Percentiles rank a stretch among this genome's conserved stretches.
These are phyloP conservation scores for Marsdenia floribunda DNA, from an alignment of 257 asterid species.

Conservation along the genomic window DNA sequence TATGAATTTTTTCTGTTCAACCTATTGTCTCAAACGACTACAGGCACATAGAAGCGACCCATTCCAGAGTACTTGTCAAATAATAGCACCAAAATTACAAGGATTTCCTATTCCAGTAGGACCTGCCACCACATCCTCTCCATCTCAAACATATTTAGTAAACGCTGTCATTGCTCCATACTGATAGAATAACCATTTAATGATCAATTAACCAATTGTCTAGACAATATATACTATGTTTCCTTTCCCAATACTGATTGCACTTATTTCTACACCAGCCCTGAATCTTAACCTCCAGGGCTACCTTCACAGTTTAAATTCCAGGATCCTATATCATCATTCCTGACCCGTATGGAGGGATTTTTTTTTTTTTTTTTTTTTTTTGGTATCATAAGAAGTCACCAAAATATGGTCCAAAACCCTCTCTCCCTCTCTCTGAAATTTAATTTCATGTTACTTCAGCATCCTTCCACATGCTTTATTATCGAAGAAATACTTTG, in stretches of 20 bases:
- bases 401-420: slow-evolving; percentile 1
- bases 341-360: not conserved
- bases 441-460: not conserved
- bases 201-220: not conserved
- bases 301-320: not conserved
- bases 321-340: not conserved
- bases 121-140: not conserved
- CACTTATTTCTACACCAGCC: not conserved
- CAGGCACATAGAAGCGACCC: not conserved
- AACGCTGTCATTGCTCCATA: not conserved
- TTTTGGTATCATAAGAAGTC: not conserved
- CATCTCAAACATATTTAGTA: not conserved
- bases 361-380: not conserved
- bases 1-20: not conserved
- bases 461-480: not conserved
- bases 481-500: not conserved
- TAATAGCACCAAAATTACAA: not conserved
- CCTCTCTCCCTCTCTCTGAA: not conserved
- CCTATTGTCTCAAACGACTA: not conserved
- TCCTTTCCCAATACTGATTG: not conserved
- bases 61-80: not conserved
- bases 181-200: not conserved
- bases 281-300: not conserved
- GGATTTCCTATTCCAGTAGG: not conserved
- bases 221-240: not conserved